These are phyloP conservation scores for Penicillium cosmopolitanum DNA, from an alignment of 495 filamentous ascomycete genomes.

Conservation along the genomic window DNA sequence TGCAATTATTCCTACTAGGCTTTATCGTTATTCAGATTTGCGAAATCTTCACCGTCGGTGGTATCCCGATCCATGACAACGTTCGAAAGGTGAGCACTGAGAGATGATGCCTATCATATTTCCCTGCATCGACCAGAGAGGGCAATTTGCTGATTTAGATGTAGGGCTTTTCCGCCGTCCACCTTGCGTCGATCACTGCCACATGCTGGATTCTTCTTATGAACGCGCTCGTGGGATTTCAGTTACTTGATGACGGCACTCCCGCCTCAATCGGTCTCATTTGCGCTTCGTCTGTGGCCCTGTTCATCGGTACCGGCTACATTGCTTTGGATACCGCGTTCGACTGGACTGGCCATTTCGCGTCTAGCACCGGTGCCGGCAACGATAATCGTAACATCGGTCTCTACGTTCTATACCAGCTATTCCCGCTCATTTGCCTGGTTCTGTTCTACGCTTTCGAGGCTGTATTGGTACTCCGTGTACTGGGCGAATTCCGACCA, in stretches of 20 bases:
- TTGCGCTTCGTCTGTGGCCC: constrained; percentile 62
- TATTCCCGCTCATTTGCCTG: constrained; percentile 86
- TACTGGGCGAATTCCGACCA: constrained; percentile 83
- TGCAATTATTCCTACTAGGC: constrained; percentile 88
- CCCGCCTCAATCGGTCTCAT: constrained; percentile 78
- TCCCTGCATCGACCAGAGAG: neutral
- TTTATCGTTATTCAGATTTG: constrained; percentile 91
- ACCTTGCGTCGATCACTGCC: constrained; percentile 86
- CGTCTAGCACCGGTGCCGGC: constrained; percentile 51
- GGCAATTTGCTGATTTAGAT: neutral
- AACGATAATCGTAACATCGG: constrained; percentile 73
- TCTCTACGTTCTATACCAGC: constrained; percentile 92
- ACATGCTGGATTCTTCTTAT: constrained; percentile 90
- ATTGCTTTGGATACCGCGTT: constrained; percentile 94
- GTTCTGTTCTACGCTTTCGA: constrained; percentile 83
- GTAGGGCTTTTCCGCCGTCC: constrained; percentile 89
- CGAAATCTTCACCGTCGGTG: constrained; percentile 94
- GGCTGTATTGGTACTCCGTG: constrained; percentile 74
- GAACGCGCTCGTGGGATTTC: constrained; percentile 91
- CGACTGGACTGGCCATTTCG: constrained; percentile 78
- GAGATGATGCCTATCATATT: neutral
- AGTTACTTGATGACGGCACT: constrained; percentile 93
- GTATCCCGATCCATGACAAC: constrained; percentile 70
- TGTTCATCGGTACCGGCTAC: constrained; percentile 93
- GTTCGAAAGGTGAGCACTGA: constrained; percentile 55